A percentile compares a stretch with the other conserved stretches of the same genome.
Evolutionary conservation across 139 green algal species (phyloP).

Genomic region (Deuterostichococcus epilithicus): DNA sequence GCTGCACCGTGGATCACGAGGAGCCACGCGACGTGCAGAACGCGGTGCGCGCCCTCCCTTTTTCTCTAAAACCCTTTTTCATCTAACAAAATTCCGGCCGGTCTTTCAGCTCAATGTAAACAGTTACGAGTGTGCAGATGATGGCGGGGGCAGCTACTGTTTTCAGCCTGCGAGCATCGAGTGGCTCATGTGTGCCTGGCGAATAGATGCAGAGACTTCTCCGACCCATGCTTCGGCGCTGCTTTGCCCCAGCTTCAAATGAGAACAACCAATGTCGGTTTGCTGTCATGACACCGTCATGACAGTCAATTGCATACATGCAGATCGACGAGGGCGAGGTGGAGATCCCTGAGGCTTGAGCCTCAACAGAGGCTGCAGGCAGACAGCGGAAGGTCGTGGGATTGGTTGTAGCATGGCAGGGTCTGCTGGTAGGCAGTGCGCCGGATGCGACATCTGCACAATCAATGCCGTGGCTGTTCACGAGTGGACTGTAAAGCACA

Average conservation of each 20-base stretch:
- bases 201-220: not conserved
- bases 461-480: too few relatives aligned
- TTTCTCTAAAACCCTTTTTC: not conserved
- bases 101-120: not conserved
- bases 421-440: too few relatives aligned
- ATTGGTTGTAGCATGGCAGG: too few relatives aligned
- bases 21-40: constrained; percentile 88
- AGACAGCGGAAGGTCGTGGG: too few relatives aligned
- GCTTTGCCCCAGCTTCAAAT: too few relatives aligned
- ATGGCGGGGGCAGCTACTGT: not conserved
- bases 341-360: constrained; percentile 60
- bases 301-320: constrained; percentile 2
- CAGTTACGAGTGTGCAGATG: not conserved
- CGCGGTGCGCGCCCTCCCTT: constrained; percentile 53
- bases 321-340: constrained; percentile 84
- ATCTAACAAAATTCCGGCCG: too few relatives aligned
- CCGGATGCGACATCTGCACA: too few relatives aligned
- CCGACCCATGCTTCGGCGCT: not conserved
- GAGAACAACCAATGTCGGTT: too few relatives aligned
- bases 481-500: too few relatives aligned
- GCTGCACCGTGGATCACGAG: constrained; percentile 95
- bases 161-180: not conserved
- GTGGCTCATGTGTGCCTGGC: not conserved
- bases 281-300: not conserved
- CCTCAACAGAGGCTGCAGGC: too few relatives aligned